Evolutionary conservation across 2,329 filamentous ascomycete species (phyloP).

Genomic region (Coniochaeta prunicola): DNA sequence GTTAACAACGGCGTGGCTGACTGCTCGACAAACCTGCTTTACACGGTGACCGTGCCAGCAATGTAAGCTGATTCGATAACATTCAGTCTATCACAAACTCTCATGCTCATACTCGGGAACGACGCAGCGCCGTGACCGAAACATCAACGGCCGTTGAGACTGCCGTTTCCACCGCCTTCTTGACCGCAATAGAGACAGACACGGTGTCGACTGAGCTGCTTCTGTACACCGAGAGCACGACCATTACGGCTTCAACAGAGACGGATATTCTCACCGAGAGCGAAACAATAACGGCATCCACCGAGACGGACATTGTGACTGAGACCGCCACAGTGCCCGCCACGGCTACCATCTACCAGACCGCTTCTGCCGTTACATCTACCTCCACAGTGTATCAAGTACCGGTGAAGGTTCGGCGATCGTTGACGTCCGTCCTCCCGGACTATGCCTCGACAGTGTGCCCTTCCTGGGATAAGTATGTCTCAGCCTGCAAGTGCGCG

Average conservation of each 20-base stretch:
- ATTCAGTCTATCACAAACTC: not conserved
- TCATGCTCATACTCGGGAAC: too few species aligned
- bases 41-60: too few species aligned
- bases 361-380: not conserved
- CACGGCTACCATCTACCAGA: not conserved
- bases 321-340: conserved; percentile 4
- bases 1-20: too few species aligned
- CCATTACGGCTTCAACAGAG: conserved; percentile 1
- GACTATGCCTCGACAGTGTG: conserved; percentile 4
- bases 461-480: conserved; percentile 6
- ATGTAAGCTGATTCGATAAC: too few species aligned
- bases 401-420: not conserved
- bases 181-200: conserved; percentile 1
- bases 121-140: not conserved
- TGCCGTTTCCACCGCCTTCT: conserved; percentile 4
- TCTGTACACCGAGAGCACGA: conserved; percentile 2
- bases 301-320: not conserved
- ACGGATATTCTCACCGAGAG: not conserved
- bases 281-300: not conserved
- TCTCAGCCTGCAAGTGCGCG: conserved; percentile 6
- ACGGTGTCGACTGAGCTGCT: conserved; percentile 4
- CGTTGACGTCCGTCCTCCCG: not conserved
- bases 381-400: not conserved
- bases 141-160: conserved; percentile 4
- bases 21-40: too few species aligned